phyloP scores from a whole-genome alignment of 169 alveolate genomes.

The Toxoplasma gondii region DNA sequence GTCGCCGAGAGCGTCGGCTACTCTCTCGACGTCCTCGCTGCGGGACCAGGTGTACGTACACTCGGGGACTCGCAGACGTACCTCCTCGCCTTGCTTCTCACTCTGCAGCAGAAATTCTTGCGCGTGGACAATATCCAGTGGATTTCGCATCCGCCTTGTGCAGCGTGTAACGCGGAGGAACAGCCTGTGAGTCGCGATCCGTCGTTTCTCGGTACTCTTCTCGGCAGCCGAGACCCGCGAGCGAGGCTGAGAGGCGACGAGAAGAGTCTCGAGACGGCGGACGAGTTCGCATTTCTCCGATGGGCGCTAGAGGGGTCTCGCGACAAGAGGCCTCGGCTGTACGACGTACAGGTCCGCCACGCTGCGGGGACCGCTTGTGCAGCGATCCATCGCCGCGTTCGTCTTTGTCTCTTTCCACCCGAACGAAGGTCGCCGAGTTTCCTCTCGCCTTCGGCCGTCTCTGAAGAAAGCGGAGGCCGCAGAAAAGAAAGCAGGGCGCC shows the following conservation, averaged over 20 bases:
- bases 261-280: neutral
- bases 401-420: neutral
- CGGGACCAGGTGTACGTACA: neutral
- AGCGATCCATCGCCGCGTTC: neutral
- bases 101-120: constrained; percentile 47
- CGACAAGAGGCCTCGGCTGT: neutral
- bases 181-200: neutral
- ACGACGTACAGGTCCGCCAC: constrained; percentile 23
- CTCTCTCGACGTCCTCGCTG: neutral
- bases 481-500: neutral
- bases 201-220: too few relatives aligned
- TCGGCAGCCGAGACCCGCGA: too few relatives aligned
- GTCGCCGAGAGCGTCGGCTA: neutral
- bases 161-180: neutral
- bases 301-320: neutral
- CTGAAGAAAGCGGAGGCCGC: neutral
- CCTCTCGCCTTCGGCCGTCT: neutral
- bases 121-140: constrained; percentile 50
- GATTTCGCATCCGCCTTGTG: constrained; percentile 45
- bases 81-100: constrained; percentile 47
- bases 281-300: neutral
- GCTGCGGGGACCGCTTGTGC: constrained; percentile 18
- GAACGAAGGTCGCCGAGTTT: neutral
- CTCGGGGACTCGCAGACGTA: neutral
- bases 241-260: too few relatives aligned